Conservation (phyloP, 768 basidiomycete genomes). For the Suillus cothurnatus region DNA sequence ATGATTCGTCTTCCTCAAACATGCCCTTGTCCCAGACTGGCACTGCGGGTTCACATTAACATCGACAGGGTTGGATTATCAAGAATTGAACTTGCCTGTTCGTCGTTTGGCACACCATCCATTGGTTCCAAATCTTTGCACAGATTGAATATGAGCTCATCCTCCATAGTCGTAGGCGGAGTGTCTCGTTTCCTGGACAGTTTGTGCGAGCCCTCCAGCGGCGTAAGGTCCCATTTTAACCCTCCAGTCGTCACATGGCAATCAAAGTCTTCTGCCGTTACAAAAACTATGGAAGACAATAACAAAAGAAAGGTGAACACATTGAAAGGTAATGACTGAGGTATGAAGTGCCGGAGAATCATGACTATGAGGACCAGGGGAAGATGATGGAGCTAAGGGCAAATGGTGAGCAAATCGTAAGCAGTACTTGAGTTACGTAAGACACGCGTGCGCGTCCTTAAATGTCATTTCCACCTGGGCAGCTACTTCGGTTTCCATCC, state of each 20-base stretch:
- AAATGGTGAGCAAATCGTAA: background rate
- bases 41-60: constrained; percentile 50
- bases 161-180: constrained; percentile 65
- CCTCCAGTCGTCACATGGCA: constrained; percentile 48
- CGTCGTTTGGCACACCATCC: constrained; percentile 50
- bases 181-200: constrained; percentile 52
- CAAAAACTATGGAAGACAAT: constrained; percentile 25
- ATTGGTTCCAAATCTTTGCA: constrained; percentile 58
- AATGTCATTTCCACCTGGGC: constrained; percentile 14
- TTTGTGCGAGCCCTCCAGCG: constrained; percentile 52
- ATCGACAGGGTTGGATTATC: constrained; percentile 11
- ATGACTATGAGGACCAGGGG: constrained; percentile 9
- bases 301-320: constrained; percentile 20
- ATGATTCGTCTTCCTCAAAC: constrained; percentile 67
- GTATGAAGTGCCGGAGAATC: constrained; percentile 25
- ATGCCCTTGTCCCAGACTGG: constrained; percentile 66
- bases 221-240: constrained; percentile 60
- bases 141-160: constrained; percentile 66
- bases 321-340: background rate
- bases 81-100: constrained; percentile 60
- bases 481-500: constrained; percentile 11
- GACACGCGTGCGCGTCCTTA: constrained; percentile 34
- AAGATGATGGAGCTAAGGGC: constrained; percentile 4
- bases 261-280: constrained; percentile 48
- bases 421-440: constrained; percentile 24